These are phyloP conservation scores for Phialophora expanda DNA, from an alignment of 2,329 filamentous ascomycete genomes.

Conservation along the genomic window DNA sequence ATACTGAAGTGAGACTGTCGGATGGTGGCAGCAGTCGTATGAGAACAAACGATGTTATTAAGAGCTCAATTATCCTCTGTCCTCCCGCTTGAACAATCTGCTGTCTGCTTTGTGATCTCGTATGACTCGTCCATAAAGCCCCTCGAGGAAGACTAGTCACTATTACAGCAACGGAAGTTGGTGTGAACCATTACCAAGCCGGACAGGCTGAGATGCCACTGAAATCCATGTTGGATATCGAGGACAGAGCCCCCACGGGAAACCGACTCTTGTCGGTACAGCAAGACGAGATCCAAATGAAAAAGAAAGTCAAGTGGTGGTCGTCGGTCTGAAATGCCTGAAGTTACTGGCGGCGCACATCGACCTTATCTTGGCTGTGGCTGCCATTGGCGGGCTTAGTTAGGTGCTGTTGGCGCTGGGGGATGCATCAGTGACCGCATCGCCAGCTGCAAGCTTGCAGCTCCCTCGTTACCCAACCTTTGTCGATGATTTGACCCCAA, in stretches of 20 bases:
- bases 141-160: background rate
- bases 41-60: background rate
- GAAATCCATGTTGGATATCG: background rate
- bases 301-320: background rate
- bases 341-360: background rate
- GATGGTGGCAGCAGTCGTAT: background rate
- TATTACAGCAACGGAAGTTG: background rate
- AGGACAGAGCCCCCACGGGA: no score
- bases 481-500: slow-evolving; percentile 6
- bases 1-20: background rate
- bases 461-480: slow-evolving; percentile 6
- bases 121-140: background rate
- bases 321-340: background rate
- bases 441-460: slow-evolving; percentile 10
- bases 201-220: background rate
- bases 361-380: background rate
- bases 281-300: background rate
- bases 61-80: background rate
- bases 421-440: slow-evolving; percentile 9
- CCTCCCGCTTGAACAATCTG: background rate
- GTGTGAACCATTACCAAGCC: background rate
- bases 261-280: no score
- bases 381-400: slow-evolving; percentile 7
- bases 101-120: background rate
- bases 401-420: background rate